phyloP scores from a whole-genome alignment of 2,329 filamentous ascomycete species.

The Lachnellula suecica region DNA sequence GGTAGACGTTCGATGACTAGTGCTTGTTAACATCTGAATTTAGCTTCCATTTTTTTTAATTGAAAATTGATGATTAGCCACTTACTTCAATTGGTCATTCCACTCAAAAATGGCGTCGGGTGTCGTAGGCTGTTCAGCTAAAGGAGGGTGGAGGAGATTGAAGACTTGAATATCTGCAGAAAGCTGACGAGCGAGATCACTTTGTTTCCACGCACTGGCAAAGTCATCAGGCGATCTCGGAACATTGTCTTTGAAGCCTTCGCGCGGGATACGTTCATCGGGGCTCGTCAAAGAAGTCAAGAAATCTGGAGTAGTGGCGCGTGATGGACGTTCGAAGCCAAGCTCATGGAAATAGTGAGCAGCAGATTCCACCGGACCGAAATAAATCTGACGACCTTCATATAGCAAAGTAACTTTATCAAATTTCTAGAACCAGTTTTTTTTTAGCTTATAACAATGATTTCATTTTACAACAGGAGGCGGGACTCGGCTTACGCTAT shows the following conservation, averaged over 20 bases:
- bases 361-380: constrained; percentile 57
- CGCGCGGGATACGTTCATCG: constrained; percentile 43
- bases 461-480: no score
- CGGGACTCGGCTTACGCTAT: no score
- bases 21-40: no score
- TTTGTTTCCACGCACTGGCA: constrained; percentile 50
- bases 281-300: constrained; percentile 71
- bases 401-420: constrained; percentile 80
- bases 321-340: constrained; percentile 69
- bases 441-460: no score
- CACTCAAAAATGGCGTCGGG: no score
- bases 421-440: no score
- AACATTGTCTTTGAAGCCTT: constrained; percentile 59
- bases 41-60: no score
- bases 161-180: no score
- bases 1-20: no score
- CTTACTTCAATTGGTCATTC: constrained; percentile 37
- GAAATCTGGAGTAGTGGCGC: constrained; percentile 61
- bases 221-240: constrained; percentile 72
- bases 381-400: constrained; percentile 76
- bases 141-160: no score
- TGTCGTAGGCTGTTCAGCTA: no score
- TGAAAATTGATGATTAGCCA: constrained; percentile 57
- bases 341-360: constrained; percentile 69
- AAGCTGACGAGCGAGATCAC: no score